A percentile compares a stretch with the other conserved stretches of the same genome.
Evolutionary conservation across 2,329 filamentous ascomycete species (phyloP).

Genomic region (Botrytis fragariae): DNA sequence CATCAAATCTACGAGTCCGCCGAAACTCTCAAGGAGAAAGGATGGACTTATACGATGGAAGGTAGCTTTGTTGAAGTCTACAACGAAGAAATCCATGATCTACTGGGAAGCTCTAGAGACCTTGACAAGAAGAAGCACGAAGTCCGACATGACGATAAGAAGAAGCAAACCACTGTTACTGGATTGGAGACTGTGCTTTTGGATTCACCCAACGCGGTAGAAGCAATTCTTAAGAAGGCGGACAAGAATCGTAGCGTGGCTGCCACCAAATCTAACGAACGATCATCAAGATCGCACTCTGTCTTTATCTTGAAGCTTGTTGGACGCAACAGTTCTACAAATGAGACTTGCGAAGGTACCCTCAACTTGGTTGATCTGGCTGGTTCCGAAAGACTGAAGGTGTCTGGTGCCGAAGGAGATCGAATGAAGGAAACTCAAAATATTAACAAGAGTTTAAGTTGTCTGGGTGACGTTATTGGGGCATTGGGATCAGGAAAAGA

Average conservation of each 20-base stretch:
- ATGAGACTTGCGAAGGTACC: constrained; percentile 85
- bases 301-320: constrained; percentile 87
- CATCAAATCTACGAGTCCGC: constrained; percentile 92
- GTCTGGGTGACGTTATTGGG: constrained; percentile 90
- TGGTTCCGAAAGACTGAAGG: constrained; percentile 85
- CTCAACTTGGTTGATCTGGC: constrained; percentile 95
- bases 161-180: constrained; percentile 77
- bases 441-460: constrained; percentile 93
- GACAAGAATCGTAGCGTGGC: constrained; percentile 87
- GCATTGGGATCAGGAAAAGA: constrained; percentile 81
- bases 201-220: constrained; percentile 76
- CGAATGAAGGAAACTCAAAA: constrained; percentile 91
- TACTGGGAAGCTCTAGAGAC: constrained; percentile 70
- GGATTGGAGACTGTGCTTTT: constrained; percentile 76
- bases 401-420: constrained; percentile 82
- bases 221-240: constrained; percentile 75
- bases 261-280: constrained; percentile 95
- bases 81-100: constrained; percentile 93
- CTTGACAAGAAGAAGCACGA: constrained; percentile 82
- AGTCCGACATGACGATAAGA: constrained; percentile 79
- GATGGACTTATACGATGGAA: constrained; percentile 92
- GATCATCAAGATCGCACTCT: constrained; percentile 90
- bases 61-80: constrained; percentile 97
- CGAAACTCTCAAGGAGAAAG: constrained; percentile 78
- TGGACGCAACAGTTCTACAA: constrained; percentile 67